Evolutionary conservation across 2,329 filamentous ascomycete species (phyloP), one percentile per base, ranked within the genome.

Genomic region (Tricladium varicosporioides): DNA sequence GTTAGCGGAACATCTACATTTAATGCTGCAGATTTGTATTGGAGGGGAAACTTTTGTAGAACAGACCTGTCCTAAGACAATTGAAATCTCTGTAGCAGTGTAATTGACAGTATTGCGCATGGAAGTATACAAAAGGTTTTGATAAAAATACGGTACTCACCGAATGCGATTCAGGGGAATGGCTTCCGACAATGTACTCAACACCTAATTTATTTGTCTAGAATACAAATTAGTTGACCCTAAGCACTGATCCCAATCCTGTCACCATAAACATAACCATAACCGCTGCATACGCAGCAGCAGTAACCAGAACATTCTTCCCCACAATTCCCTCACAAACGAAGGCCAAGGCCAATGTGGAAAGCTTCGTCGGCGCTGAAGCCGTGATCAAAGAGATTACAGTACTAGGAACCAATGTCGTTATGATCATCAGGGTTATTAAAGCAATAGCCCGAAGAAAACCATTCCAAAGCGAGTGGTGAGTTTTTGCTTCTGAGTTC

Each of bases 361-460:
- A 48, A 10, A 48, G 27, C 5, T 7, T 5, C 7, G 19, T 48
- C 5, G 46, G 3, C 18, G 31, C n/a, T 5, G 16, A 48, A 22
- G 46, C 27, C 19, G 46, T 48, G 18, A 48, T 48, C 15, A 48
- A 31, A 22, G 16, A n/a, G 9, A 19, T 48, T 14, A 9, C 9
- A 14, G 5, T 14, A 45, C 13, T n/a, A 8, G 43, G 22, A 47
- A 56, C 33, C 27, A 57, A 46, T 1, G 31, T 46, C 58, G 57
- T 57, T 15, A 60, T 54, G 1, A 57, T 31, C 47, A 54, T 60
- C 2, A 54, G 54, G 11, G 16, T 19, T 36, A 60, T 53, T 2
- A 57, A 27, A 7, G 51, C 51, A 14, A 54, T 13, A 2, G 51
- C 43, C 8, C 54, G 54, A 18, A 54, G 52, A 51, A 16, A 32